Percentiles rank a stretch among this genome's conserved stretches.
phyloP scores from a whole-genome alignment of 176 grass and related monocot species.

The Cenchrus americanus region DNA sequence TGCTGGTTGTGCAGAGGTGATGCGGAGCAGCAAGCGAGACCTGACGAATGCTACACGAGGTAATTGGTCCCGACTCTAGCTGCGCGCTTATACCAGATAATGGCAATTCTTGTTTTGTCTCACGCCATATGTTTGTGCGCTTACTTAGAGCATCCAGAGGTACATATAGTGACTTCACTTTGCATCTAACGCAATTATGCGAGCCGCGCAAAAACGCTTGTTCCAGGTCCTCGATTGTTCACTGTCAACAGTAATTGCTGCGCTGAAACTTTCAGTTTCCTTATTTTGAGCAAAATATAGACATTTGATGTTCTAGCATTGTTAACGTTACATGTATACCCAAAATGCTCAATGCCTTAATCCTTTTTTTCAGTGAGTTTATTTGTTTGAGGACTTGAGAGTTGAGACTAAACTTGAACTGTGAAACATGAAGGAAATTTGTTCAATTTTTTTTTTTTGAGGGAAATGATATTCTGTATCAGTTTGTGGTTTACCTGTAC shows the following conservation, averaged over 20 bases:
- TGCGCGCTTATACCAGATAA: background rate
- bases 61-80: constrained; percentile 24
- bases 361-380: constrained; percentile 18
- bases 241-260: background rate
- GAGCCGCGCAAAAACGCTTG: background rate
- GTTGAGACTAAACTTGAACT: background rate
- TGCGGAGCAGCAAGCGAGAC: constrained; percentile 91
- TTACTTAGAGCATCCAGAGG: constrained; percentile 6
- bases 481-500: background rate
- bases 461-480: constrained; percentile 9
- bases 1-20: constrained; percentile 67
- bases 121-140: background rate
- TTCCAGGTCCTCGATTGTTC: constrained; percentile 16
- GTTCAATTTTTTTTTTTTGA: no score
- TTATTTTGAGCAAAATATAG: background rate
- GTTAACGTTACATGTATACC: background rate
- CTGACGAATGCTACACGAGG: constrained; percentile 84
- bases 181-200: background rate
- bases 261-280: constrained; percentile 8
- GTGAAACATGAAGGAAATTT: background rate
- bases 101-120: background rate
- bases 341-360: background rate
- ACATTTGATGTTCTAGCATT: background rate
- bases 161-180: constrained; percentile 12
- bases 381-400: background rate